Base-by-base conservation (phyloP, 371 early-diverging fungal genomes). In the Mucor irregularis region DNA sequence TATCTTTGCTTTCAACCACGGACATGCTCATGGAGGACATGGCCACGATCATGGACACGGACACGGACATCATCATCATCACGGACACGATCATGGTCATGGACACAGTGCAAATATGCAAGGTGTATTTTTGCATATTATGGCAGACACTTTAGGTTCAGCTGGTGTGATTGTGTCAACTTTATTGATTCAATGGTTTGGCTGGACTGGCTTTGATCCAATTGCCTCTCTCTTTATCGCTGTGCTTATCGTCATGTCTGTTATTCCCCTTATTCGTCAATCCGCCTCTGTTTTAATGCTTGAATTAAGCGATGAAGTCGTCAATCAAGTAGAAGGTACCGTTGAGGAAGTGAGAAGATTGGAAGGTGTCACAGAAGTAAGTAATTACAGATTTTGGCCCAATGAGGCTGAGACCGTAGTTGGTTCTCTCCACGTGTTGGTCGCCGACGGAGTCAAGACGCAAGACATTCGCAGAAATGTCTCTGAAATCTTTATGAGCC, bases 201-300 rank as follows among this genome's bases (percentile, higher is more conserved):
- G 92, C 2, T 96, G 96, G 96, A 90, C 90, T n/a, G 95, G 96
- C 31, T 88, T 94, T 48, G 98, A 98, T 70, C 96, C 98, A 0
- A 81, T 96, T 39, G 94, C 94, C 16, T 94, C 95, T 14, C 80
- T 98, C 29, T 83, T 94, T 49, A 96, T 98, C 60, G 92, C 95
- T 0, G 66, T 86, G 8, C 72, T 98, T 37, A 96, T 94, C 34
- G 88, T 96, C 51, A 66, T 87, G 57, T 87, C 88, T 29, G 92
- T 93, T 2, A 82, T 92, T 43, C 96, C 98, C 0, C 76, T 97
- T 16, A 87, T 97, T 42, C 77, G 78, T 31, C 77, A 83, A 49
- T 88, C 91, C 4, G 83, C 86, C 2, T 62, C 78, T 10, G 77
- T 86, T 0, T 53, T 88, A 51, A 78, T 86, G 83, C 61, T 87